phyloP scores from a whole-genome alignment of 768 basidiomycete genomes.

The Boletus eberwhitei region DNA sequence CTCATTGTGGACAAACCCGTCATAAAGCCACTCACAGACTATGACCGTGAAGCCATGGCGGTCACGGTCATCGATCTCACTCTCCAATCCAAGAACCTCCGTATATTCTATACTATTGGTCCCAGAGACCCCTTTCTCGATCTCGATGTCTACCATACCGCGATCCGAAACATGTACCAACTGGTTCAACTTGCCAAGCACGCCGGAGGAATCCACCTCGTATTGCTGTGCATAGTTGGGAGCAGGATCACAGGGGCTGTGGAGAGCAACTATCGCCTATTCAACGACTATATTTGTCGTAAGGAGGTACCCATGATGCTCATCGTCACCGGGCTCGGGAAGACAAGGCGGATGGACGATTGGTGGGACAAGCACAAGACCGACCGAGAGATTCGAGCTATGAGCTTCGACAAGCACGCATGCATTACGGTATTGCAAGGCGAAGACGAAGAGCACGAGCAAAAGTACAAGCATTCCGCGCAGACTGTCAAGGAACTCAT shows the following conservation, averaged over 20 bases:
- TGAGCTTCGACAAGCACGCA: constrained; percentile 20
- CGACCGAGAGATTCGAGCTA: constrained; percentile 5
- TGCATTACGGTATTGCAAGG: constrained; percentile 30
- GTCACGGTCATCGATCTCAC: constrained; percentile 23
- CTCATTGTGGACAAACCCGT: constrained; percentile 17
- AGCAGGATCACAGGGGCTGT: constrained; percentile 33
- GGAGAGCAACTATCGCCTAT: constrained; percentile 36
- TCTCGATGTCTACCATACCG: constrained; percentile 12
- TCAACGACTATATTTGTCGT: constrained; percentile 37
- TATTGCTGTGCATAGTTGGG: constrained; percentile 39
- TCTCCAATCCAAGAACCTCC: constrained; percentile 18
- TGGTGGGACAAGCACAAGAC: constrained; percentile 32
- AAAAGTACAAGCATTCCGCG: constrained; percentile 17
- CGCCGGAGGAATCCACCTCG: constrained; percentile 36
- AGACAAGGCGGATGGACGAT: constrained; percentile 28
- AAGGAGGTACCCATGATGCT: constrained; percentile 35
- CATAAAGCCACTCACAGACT: constrained; percentile 22
- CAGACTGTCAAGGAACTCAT: constrained; percentile 12
- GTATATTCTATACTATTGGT: constrained; percentile 31
- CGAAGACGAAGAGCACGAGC: constrained; percentile 16
- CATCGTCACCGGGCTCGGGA: constrained; percentile 39
- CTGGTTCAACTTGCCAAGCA: constrained; percentile 26
- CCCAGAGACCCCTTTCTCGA: constrained; percentile 29
- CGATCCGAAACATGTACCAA: constrained; percentile 23
- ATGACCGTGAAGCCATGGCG: constrained; percentile 33